These are phyloP conservation scores for Chimonanthus praecox DNA, from an alignment of 164 flowering plant genomes.

Conservation along the genomic window DNA sequence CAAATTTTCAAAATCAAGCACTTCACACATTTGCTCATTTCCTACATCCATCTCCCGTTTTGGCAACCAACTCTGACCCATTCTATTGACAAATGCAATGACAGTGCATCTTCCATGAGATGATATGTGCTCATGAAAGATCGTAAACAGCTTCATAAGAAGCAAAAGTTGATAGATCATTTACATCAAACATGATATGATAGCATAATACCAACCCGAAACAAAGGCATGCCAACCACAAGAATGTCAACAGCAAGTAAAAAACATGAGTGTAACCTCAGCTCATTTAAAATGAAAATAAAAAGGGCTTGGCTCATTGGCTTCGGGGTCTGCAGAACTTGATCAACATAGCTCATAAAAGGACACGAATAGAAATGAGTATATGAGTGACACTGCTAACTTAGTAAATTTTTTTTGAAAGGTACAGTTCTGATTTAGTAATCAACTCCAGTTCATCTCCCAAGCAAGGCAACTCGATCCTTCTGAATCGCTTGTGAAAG, in stretches of 20 bases:
- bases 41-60: too few species aligned
- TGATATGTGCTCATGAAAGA: too few species aligned
- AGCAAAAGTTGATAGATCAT: neutral
- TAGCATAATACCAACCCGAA: neutral
- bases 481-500: conserved; percentile 25
- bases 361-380: neutral
- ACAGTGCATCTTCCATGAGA: too few species aligned
- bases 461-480: conserved; percentile 59
- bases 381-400: neutral
- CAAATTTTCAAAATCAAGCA: too few species aligned
- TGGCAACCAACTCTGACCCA: too few species aligned
- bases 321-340: neutral
- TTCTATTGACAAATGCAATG: too few species aligned
- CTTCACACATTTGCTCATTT: too few species aligned
- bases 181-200: neutral
- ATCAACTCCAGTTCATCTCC: conserved; percentile 31
- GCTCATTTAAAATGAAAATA: neutral
- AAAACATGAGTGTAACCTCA: too few species aligned
- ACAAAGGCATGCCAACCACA: neutral
- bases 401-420: too few species aligned
- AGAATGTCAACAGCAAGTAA: neutral
- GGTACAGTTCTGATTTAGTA: too few species aligned
- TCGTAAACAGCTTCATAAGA: too few species aligned
- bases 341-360: neutral
- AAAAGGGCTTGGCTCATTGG: neutral